A percentile compares a stretch with the other conserved stretches of the same genome.
Conservation (phyloP, 1,139 yeast genomes). For the Candida tropicalis region DNA sequence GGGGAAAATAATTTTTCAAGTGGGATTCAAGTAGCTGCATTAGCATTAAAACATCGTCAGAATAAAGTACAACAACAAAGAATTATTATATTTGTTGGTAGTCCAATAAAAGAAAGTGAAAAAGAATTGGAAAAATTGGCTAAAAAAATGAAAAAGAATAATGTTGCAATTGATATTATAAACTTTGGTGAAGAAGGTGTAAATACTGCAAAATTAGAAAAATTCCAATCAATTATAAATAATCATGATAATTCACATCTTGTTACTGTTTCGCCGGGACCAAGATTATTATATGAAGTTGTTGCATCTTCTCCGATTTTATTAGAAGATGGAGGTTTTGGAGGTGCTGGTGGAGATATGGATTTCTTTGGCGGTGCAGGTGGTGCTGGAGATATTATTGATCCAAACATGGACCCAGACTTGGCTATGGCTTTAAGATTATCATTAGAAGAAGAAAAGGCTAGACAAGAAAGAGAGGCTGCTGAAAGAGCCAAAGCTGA, state of each 20-base stretch:
- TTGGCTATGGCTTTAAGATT: conserved; percentile 90
- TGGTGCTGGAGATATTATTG: conserved; percentile 62
- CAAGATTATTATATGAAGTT: conserved; percentile 74
- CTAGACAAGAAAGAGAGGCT: conserved; percentile 69
- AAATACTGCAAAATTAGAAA: conserved; percentile 79
- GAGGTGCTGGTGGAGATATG: conserved; percentile 34
- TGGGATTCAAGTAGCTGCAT: conserved; percentile 95
- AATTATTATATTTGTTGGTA: conserved; percentile 86
- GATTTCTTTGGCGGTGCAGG: conserved; percentile 40
- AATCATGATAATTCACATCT: conserved; percentile 83
- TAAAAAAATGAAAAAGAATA: conserved; percentile 91
- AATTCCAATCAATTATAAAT: conserved; percentile 71
- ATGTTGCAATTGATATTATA: conserved; percentile 85
- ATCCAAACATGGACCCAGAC: conserved; percentile 95
- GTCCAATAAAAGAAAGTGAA: conserved; percentile 74
- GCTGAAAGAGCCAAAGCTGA: conserved; percentile 39
- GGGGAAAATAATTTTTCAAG: conserved; percentile 74
- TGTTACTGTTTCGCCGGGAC: conserved; percentile 88
- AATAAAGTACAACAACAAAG: conserved; percentile 92
- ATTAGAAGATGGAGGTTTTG: conserved; percentile 51
- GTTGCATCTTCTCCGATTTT: conserved; percentile 71
- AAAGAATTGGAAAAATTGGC: conserved; percentile 83
- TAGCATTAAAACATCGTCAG: conserved; percentile 95
- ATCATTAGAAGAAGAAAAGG: conserved; percentile 80
- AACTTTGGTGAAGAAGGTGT: conserved; percentile 88